Percentiles rank a stretch among this genome's conserved stretches.
Conservation (phyloP, 345 rosid genomes). For the Brassica nigra region DNA sequence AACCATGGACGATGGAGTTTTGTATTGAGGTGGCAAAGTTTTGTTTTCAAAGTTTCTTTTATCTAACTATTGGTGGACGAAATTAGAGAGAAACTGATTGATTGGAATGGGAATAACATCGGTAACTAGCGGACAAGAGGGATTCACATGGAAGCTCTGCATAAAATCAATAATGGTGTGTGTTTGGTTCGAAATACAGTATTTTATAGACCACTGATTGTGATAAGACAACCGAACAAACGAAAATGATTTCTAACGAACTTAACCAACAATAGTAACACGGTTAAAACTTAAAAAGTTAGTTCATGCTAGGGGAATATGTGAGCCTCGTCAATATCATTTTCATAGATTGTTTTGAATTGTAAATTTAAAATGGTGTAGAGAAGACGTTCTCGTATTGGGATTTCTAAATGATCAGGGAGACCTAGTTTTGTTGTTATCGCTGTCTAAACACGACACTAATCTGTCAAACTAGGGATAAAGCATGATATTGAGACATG, state of each 20-base stretch:
- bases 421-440: not conserved
- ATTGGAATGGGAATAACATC: constrained; percentile 34
- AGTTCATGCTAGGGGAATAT: not conserved
- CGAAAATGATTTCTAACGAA: constrained; percentile 18
- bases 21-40: not conserved
- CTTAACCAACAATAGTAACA: not conserved
- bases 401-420: not conserved
- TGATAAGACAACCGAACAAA: not conserved
- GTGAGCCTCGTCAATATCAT: not conserved
- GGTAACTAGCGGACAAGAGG: constrained; percentile 35
- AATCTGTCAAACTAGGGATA: not conserved
- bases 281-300: not conserved
- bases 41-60: not conserved
- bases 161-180: constrained; percentile 24
- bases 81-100: constrained; percentile 18
- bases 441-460: not conserved
- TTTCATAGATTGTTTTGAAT: not conserved
- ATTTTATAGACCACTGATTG: constrained; percentile 5
- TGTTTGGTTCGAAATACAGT: constrained; percentile 9
- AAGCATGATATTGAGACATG: not conserved
- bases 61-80: not conserved
- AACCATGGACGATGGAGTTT: constrained; percentile 16
- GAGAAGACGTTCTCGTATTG: not conserved
- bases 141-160: constrained; percentile 36
- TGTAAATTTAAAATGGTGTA: not conserved